Conservation (phyloP, 345 rosid genomes). For the Linum usitatissimum region DNA sequence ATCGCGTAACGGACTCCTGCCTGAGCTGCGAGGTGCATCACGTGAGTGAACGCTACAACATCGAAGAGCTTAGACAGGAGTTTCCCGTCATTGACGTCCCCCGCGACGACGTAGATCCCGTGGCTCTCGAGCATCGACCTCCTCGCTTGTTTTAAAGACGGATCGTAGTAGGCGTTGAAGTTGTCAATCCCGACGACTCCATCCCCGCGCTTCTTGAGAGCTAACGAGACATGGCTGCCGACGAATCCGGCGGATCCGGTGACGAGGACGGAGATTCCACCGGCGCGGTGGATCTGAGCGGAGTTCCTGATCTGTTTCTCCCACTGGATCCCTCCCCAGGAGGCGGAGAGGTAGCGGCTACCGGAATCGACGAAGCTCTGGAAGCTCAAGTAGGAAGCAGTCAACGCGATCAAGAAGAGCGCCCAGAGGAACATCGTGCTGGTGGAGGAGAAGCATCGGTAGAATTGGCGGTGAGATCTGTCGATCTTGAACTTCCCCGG, state of each 20-base stretch:
- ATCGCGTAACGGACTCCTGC: constrained; percentile 76
- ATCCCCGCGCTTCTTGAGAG: constrained; percentile 59
- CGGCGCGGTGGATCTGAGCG: constrained; percentile 54
- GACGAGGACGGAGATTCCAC: constrained; percentile 60
- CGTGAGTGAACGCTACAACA: constrained; percentile 68
- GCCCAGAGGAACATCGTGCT: constrained; percentile 92
- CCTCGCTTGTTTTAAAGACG: constrained; percentile 47
- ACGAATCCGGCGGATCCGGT: constrained; percentile 82
- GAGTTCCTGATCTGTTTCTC: constrained; percentile 58
- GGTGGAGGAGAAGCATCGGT: constrained; percentile 76
- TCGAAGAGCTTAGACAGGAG: constrained; percentile 56
- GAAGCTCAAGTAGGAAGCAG: constrained; percentile 78
- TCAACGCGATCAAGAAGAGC: constrained; percentile 68
- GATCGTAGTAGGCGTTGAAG: constrained; percentile 67
- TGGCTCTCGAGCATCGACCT: constrained; percentile 25
- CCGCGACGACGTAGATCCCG: constrained; percentile 51
- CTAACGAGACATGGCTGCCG: constrained; percentile 58
- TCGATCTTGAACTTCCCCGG: constrained; percentile 89
- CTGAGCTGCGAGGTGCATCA: constrained; percentile 86
- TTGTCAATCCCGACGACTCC: constrained; percentile 76
- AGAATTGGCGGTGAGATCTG: constrained; percentile 49
- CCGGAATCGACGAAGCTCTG: constrained; percentile 74
- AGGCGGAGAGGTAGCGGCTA: constrained; percentile 43
- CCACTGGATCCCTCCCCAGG: constrained; percentile 78
- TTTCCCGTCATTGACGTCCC: constrained; percentile 56